Conservation (phyloP, 345 rosid species). For the Ailanthus altissimus region DNA sequence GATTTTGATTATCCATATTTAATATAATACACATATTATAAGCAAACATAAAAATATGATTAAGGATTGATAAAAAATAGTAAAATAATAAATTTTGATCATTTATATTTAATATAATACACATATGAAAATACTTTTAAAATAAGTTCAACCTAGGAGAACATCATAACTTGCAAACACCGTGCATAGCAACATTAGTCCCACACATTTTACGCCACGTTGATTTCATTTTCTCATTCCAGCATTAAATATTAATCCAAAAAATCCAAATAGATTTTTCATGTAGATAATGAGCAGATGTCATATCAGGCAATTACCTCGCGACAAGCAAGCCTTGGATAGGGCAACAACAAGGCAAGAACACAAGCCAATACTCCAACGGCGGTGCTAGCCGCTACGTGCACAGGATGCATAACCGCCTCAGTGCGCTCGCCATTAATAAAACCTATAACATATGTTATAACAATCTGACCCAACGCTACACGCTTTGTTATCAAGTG, state of each 20-base stretch:
- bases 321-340: slow-evolving; percentile 68
- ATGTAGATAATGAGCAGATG: neutral
- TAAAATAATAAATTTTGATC: too few relatives aligned
- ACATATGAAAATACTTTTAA: too few relatives aligned
- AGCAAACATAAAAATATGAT: too few relatives aligned
- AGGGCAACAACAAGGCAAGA: slow-evolving; percentile 68
- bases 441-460: slow-evolving; percentile 61
- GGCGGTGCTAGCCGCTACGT: slow-evolving; percentile 74
- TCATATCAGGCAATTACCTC: slow-evolving; percentile 48
- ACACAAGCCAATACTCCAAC: slow-evolving; percentile 74
- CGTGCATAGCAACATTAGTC: too few relatives aligned
- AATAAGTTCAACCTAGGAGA: too few relatives aligned
- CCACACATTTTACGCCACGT: neutral
- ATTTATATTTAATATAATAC: too few relatives aligned
- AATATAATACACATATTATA: too few relatives aligned
- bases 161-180: too few relatives aligned
- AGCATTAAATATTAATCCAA: neutral
- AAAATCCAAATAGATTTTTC: neutral
- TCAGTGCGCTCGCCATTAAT: slow-evolving; percentile 55
- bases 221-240: neutral
- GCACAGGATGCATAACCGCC: slow-evolving; percentile 70
- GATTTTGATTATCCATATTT: too few relatives aligned
- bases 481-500: slow-evolving; percentile 68
- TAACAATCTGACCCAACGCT: slow-evolving; percentile 78
- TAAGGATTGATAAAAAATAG: too few relatives aligned